Evolutionary conservation across 768 basidiomycete genomes (phyloP), one percentile per base, ranked within the genome.

Genomic region (Termitomyces sp.): DNA sequence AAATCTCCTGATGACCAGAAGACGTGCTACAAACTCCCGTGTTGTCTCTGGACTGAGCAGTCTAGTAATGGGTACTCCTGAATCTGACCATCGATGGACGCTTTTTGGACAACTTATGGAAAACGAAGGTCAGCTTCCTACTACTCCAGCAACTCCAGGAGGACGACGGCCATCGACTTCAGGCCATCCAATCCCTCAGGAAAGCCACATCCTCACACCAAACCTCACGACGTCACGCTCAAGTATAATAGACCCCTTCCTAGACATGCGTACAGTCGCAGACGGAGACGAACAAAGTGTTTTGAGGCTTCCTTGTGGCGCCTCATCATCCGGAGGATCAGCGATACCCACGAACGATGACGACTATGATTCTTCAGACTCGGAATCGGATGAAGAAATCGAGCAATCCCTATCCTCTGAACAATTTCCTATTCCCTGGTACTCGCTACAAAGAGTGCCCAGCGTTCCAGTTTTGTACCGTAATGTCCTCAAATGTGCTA

Each of bases 401-500:
- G 59, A 60, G 17, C 43, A 60, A 42, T 60, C 60, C 20, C 37
- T 32, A 20, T 57, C 60, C 29, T 20, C 61, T 34, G 45, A 62
- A 37, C 31, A 62, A 15, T 40, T 57, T 5, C 59, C 59, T 15
- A 29, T 57, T 29, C 49, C 60, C 32, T 69, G 66, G 69, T 61
- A 64, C 29, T 68, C 65, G 36, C 42, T 59, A 12, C 55, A 63
- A 34, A 66, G 66, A 31, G 49, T 76, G 43, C 80, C 81, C 5
- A 63, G 73, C 12, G 64, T 88, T 40, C 74, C 87, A 2, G 64
- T 81, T 17, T 62, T 88, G 34, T 80, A 86, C 60, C 82, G 84
- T 45, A 93, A 92, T 68, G 84, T 97, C 48, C 74, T 96, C 65
- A 98, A 98, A 76, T 99, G 97, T 75, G 83, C 88, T 2, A 77